These are phyloP conservation scores for Colletotrichum falcatum DNA, from an alignment of 2,329 filamentous ascomycete genomes.

Conservation along the genomic window DNA sequence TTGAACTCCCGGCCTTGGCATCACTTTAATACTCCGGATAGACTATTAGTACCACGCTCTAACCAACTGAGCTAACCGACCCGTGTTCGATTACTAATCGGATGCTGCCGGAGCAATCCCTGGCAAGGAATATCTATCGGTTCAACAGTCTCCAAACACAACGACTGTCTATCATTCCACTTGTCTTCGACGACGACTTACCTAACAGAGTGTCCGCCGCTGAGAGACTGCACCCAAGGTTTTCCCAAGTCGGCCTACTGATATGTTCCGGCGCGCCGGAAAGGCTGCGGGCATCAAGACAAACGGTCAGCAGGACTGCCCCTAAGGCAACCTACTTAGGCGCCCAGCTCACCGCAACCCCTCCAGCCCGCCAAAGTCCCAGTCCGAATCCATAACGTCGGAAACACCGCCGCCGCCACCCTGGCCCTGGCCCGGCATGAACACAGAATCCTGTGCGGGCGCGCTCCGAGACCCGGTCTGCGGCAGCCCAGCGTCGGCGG, in stretches of 20 bases:
- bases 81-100: no score
- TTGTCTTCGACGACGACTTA: no score
- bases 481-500: neutral
- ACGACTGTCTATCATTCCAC: no score
- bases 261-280: neutral
- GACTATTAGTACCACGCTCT: conserved; percentile 39
- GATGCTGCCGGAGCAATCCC: no score
- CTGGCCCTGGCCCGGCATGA: neutral
- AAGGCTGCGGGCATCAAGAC: neutral
- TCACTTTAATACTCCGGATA: conserved; percentile 14
- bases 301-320: no score
- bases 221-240: no score
- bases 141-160: no score
- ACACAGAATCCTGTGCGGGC: neutral
- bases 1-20: conserved; percentile 40
- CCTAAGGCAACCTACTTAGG: no score
- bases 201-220: no score
- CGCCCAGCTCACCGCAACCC: neutral
- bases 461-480: neutral
- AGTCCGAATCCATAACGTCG: conserved; percentile 26
- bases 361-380: conserved; percentile 32
- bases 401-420: neutral
- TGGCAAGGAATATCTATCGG: no score
- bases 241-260: no score
- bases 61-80: conserved; percentile 38